Conservation (phyloP, 2,329 filamentous ascomycete species). For the Penicillium sp. region DNA sequence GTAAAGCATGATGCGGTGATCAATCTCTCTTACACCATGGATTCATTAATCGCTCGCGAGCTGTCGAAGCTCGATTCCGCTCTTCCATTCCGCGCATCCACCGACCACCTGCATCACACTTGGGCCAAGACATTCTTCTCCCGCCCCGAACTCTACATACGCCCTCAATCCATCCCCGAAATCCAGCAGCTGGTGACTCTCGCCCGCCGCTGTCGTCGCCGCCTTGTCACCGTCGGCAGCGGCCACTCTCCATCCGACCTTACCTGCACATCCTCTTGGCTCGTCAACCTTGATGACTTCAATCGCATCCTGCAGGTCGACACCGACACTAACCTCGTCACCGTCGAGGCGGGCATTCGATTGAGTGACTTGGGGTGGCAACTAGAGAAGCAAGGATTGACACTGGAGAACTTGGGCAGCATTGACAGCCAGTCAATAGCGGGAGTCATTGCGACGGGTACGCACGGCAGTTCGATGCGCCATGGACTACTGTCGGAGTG, state of each 20-base stretch:
- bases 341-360: conserved; percentile 83
- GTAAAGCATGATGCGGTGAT: conserved; percentile 14
- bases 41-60: conserved; percentile 50
- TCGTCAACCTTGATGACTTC: conserved; percentile 86
- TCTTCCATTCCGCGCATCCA: conserved; percentile 70
- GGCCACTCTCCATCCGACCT: conserved; percentile 88
- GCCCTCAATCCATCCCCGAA: conserved; percentile 71
- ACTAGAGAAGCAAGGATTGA: conserved; percentile 69
- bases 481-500: conserved; percentile 82
- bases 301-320: conserved; percentile 67
- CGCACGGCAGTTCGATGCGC: conserved; percentile 78
- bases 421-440: conserved; percentile 93
- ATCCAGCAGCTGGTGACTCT: conserved; percentile 77
- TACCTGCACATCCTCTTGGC: conserved; percentile 90
- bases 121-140: conserved; percentile 94
- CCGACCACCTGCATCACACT: conserved; percentile 73
- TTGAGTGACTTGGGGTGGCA: conserved; percentile 67
- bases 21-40: conserved; percentile 26
- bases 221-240: conserved; percentile 80
- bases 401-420: conserved; percentile 86
- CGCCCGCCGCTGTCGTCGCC: conserved; percentile 72
- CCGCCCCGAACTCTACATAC: conserved; percentile 83
- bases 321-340: conserved; percentile 58
- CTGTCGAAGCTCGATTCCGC: conserved; percentile 55
- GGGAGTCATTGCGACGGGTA: conserved; percentile 86